Conservation (phyloP, 768 basidiomycete genomes). For the Phylloporus sp. region DNA sequence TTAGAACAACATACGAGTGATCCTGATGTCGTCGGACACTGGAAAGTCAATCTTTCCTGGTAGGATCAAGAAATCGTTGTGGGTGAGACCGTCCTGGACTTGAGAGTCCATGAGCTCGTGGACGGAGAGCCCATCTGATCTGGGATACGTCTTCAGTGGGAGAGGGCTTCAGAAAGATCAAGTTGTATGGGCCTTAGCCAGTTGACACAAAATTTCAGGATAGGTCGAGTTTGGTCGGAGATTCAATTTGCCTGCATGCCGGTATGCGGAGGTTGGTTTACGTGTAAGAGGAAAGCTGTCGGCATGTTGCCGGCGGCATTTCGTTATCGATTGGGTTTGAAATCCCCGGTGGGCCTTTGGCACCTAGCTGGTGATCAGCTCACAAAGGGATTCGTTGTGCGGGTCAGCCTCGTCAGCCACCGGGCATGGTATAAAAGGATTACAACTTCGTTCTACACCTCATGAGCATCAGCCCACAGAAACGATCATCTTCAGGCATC, state of each 20-base stretch:
- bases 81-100: slow-evolving; percentile 88
- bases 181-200: slow-evolving; percentile 41
- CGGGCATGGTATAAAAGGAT: not conserved
- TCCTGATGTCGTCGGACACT: slow-evolving; percentile 66
- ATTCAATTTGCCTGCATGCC: not conserved
- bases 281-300: no score
- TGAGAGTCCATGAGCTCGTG: slow-evolving; percentile 83
- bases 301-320: no score
- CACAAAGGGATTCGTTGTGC: no score
- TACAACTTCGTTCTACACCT: not conserved
- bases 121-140: slow-evolving; percentile 79
- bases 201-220: slow-evolving; percentile 2
- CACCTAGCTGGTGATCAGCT: no score
- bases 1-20: slow-evolving; percentile 86
- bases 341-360: no score
- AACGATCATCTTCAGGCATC: slow-evolving; percentile 3
- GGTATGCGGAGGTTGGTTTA: not conserved
- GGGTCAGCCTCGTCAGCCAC: not conserved
- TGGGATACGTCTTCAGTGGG: slow-evolving; percentile 64
- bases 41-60: slow-evolving; percentile 96
- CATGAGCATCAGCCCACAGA: slow-evolving; percentile 10
- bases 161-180: slow-evolving; percentile 66
- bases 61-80: slow-evolving; percentile 93
- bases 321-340: not conserved
- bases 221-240: slow-evolving; percentile 12